Evolutionary conservation across 306 rosid species (phyloP).

Genomic region (Trifolium repens): DNA sequence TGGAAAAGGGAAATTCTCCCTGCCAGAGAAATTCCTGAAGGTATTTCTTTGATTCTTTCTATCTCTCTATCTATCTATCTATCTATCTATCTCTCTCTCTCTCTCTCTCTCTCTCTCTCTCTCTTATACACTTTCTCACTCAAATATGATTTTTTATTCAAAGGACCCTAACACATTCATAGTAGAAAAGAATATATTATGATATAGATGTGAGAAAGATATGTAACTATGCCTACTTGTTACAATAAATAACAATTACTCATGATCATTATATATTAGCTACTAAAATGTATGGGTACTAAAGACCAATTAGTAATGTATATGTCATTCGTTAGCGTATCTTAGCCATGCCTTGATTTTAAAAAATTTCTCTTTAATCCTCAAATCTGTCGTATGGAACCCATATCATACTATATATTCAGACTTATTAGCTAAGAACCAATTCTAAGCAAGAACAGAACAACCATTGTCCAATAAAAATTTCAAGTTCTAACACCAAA

Average conservation of each 20-base stretch:
- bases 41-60: background rate
- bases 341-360: background rate
- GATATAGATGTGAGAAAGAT: background rate
- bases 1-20: background rate
- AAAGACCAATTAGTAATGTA: background rate
- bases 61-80: too few relatives aligned
- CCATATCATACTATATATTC: background rate
- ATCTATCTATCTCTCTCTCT: too few relatives aligned
- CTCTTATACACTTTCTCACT: background rate
- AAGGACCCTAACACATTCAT: background rate
- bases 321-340: background rate
- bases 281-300: background rate
- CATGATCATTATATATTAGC: background rate
- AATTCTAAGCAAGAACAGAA: conserved; percentile 4
- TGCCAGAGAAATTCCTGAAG: background rate
- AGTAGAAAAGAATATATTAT: background rate
- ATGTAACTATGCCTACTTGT: background rate
- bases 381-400: background rate
- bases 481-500: too few relatives aligned
- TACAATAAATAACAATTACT: background rate
- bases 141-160: background rate
- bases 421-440: background rate
- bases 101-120: background rate
- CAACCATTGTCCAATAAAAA: background rate
- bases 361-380: background rate